Conservation (phyloP, 179 eudicot genomes). For the Patellifolia procumbens region DNA sequence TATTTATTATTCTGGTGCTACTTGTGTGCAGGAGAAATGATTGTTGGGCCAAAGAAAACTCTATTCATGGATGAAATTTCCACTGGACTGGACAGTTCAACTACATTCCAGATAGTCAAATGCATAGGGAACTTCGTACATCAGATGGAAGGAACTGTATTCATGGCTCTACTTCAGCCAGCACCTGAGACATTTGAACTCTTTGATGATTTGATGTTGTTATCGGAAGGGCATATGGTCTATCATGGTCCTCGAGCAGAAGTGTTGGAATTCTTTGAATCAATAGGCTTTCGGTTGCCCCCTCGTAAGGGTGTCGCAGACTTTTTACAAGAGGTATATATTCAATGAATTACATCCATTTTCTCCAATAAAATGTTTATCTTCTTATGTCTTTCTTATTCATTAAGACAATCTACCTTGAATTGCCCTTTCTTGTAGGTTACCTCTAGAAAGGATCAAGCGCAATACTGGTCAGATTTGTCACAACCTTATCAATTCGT, state of each 20-base stretch:
- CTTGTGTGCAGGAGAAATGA: constrained; percentile 70
- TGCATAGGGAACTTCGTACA: constrained; percentile 71
- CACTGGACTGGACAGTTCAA: constrained; percentile 91
- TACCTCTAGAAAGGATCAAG: constrained; percentile 88
- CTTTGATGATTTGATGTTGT: constrained; percentile 71
- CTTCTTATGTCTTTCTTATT: neutral
- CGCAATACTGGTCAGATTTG: constrained; percentile 81
- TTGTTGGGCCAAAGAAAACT: constrained; percentile 89
- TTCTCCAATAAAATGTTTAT: neutral
- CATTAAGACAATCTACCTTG: constrained; percentile 4
- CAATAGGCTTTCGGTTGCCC: constrained; percentile 67
- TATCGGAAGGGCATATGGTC: constrained; percentile 71
- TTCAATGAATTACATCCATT: neutral
- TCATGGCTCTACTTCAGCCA: constrained; percentile 76
- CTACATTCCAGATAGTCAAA: constrained; percentile 87
- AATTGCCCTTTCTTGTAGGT: constrained; percentile 49
- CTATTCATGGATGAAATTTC: constrained; percentile 96
- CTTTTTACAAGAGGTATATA: constrained; percentile 37
- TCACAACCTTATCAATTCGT: constrained; percentile 67
- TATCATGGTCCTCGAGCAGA: constrained; percentile 77
- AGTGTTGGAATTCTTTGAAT: constrained; percentile 63
- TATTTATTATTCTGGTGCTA: neutral
- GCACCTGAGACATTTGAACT: constrained; percentile 72
- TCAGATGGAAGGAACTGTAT: constrained; percentile 74
- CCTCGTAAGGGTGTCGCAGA: constrained; percentile 78